phyloP scores from a whole-genome alignment of 345 rosid genomes.

The Fremontodendron californicum region DNA sequence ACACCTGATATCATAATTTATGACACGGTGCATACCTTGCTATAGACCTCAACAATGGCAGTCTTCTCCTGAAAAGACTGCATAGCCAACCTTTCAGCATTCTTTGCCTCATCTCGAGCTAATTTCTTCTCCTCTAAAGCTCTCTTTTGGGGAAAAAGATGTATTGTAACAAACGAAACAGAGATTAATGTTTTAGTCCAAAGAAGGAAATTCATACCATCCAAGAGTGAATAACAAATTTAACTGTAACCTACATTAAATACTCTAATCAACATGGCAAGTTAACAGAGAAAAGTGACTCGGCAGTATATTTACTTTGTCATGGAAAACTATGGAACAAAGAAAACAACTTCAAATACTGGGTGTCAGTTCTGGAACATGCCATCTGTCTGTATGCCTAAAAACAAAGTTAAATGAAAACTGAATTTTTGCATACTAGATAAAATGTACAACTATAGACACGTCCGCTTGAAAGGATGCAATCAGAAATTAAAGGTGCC shows the following conservation, averaged over 20 bases:
- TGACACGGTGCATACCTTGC: constrained; percentile 48
- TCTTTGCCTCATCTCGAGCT: constrained; percentile 58
- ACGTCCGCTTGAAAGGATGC: background rate
- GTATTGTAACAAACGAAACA: background rate
- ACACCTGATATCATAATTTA: background rate
- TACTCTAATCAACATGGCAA: background rate
- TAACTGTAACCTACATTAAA: background rate
- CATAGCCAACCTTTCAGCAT: constrained; percentile 67
- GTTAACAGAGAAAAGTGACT: background rate
- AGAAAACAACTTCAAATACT: background rate
- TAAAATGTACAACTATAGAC: background rate
- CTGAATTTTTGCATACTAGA: background rate
- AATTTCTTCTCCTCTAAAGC: constrained; percentile 79
- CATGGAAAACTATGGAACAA: background rate
- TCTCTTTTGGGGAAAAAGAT: constrained; percentile 40
- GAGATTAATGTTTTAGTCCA: background rate
- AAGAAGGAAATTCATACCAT: background rate
- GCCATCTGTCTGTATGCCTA: background rate
- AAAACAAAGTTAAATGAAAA: background rate
- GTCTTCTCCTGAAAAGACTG: constrained; percentile 68
- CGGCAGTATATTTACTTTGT: background rate
- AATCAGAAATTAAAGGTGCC: background rate
- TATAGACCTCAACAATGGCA: constrained; percentile 58
- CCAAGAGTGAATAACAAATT: background rate
- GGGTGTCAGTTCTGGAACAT: background rate